Evolutionary conservation across 331 rosid species (phyloP).

Genomic region (Stylosanthes scabra): DNA sequence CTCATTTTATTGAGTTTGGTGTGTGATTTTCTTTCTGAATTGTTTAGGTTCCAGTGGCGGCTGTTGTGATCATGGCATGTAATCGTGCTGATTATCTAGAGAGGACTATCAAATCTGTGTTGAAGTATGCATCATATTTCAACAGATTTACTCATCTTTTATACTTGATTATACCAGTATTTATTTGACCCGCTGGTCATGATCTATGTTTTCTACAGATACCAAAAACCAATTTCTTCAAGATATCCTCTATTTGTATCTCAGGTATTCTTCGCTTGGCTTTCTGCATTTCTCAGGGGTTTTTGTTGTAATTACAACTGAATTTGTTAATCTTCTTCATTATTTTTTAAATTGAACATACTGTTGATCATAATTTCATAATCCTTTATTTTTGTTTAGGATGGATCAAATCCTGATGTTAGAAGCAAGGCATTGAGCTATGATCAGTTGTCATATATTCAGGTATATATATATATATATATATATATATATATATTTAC

Average conservation of each 20-base stretch:
- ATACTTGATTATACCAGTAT: conserved; percentile 25
- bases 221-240: conserved; percentile 74
- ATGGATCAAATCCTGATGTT: conserved; percentile 77
- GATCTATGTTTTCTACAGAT: conserved; percentile 57
- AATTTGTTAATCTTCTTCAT: conserved; percentile 7
- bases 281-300: conserved; percentile 31
- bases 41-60: conserved; percentile 91
- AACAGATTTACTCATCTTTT: conserved; percentile 26
- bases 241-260: conserved; percentile 91
- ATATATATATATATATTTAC: too few species aligned
- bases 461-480: too few species aligned
- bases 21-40: conserved; percentile 40
- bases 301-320: conserved; percentile 19
- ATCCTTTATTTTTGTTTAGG: conserved; percentile 55
- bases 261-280: conserved; percentile 67
- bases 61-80: conserved; percentile 98
- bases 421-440: conserved; percentile 83
- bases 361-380: conserved; percentile 35
- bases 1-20: conserved; percentile 36
- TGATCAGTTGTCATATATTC: conserved; percentile 82
- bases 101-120: conserved; percentile 77
- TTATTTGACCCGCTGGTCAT: conserved; percentile 41
- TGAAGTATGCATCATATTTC: conserved; percentile 62
- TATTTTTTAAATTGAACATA: conserved; percentile 34
- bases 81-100: conserved; percentile 96